Evolutionary conservation across 75 land plant species (phyloP).

Genomic region (Cunninghamia lanceolata): DNA sequence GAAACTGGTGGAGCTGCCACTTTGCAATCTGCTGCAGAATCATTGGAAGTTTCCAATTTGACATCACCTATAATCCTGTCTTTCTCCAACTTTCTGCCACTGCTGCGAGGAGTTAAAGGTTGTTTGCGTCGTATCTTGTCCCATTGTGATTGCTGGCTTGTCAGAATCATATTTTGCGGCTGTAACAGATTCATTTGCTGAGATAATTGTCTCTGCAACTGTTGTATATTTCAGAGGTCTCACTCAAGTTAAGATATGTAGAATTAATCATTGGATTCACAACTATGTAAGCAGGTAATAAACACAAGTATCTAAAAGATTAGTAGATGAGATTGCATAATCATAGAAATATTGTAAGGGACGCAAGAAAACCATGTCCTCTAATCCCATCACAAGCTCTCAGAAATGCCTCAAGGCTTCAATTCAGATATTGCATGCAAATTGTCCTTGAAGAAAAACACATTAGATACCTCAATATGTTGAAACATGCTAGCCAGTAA

Average conservation of each 20-base stretch:
- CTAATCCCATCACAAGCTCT: not conserved
- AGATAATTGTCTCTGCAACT: constrained; percentile 50
- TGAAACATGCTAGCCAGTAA: not conserved
- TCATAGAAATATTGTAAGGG: not conserved
- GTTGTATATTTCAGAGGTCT: constrained; percentile 2
- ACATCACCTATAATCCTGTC: constrained; percentile 44
- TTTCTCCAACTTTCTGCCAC: constrained; percentile 33
- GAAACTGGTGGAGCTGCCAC: constrained; percentile 12
- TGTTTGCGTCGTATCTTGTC: constrained; percentile 30
- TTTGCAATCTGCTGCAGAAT: constrained; percentile 35
- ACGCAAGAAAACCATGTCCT: not conserved
- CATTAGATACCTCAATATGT: not conserved
- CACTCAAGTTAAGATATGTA: not conserved
- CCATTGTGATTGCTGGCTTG: constrained; percentile 45
- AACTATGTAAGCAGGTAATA: not conserved
- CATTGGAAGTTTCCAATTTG: constrained; percentile 41
- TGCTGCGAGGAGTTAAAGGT: constrained; percentile 21
- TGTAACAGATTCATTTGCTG: constrained; percentile 52
- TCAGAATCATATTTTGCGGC: constrained; percentile 35
- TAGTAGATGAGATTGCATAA: not conserved
- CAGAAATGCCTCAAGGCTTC: not conserved
- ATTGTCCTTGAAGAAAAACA: not conserved
- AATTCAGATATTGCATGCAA: not conserved
- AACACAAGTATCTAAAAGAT: not conserved
- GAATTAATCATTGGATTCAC: not conserved